Evolutionary conservation across 805 yeast genomes (phyloP).

Genomic region (Candida argentea): DNA sequence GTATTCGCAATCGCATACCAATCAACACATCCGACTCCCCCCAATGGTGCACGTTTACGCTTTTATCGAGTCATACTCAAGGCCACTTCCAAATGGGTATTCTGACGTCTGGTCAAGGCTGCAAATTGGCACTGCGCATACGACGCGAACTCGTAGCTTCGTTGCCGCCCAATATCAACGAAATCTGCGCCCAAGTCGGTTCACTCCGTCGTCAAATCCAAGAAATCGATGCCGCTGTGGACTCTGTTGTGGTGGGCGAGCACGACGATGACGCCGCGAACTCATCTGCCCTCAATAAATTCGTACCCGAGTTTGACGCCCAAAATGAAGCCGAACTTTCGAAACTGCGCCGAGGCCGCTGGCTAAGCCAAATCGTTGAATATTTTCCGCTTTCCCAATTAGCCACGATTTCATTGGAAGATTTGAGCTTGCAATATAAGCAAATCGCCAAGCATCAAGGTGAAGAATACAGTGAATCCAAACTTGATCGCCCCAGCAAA

Average conservation of each 20-base stretch:
- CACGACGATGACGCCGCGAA: constrained; percentile 66
- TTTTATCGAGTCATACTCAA: constrained; percentile 59
- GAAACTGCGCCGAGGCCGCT: constrained; percentile 58
- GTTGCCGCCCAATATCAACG: constrained; percentile 63
- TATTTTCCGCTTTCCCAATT: constrained; percentile 71
- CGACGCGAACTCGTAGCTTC: constrained; percentile 59
- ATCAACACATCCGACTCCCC: constrained; percentile 71
- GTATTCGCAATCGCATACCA: constrained; percentile 64
- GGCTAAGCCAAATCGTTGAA: constrained; percentile 86
- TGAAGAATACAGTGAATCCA: too few relatives aligned
- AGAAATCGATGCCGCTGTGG: constrained; percentile 34
- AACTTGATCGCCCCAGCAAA: constrained; percentile 6
- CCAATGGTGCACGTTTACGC: constrained; percentile 62
- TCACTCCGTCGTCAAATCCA: constrained; percentile 47
- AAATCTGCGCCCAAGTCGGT: constrained; percentile 62
- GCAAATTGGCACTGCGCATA: constrained; percentile 72
- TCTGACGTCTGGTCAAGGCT: constrained; percentile 83
- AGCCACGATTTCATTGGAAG: constrained; percentile 48
- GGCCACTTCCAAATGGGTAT: constrained; percentile 77
- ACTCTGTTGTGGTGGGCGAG: constrained; percentile 34
- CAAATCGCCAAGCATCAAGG: constrained; percentile 8
- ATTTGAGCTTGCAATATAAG: constrained; percentile 37
- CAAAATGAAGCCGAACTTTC: constrained; percentile 38
- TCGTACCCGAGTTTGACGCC: constrained; percentile 52
- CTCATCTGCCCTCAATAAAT: constrained; percentile 44